phyloP scores from a whole-genome alignment of 305 asterid species.

The Solanum aculeatissimum region DNA sequence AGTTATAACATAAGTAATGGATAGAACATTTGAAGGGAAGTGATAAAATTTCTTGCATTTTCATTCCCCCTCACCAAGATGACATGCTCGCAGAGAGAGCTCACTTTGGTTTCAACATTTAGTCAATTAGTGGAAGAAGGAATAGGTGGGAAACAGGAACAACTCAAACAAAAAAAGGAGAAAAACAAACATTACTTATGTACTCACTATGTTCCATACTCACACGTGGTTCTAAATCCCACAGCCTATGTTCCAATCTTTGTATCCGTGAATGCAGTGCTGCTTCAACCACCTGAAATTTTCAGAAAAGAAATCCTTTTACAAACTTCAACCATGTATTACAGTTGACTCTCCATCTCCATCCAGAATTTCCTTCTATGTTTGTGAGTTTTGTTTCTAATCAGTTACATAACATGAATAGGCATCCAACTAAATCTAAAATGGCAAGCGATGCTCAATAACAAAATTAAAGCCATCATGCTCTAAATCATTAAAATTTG shows the following conservation, averaged over 20 bases:
- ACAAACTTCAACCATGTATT: neutral
- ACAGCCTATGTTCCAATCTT: conserved; percentile 64
- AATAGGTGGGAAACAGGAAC: neutral
- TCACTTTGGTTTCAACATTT: neutral
- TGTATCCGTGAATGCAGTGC: conserved; percentile 92
- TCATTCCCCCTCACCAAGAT: neutral
- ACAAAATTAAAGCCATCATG: neutral
- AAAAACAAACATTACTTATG: neutral
- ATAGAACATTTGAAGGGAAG: neutral
- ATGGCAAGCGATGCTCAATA: neutral
- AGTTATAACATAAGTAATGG: neutral
- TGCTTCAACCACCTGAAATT: conserved; percentile 93
- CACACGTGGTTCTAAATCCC: conserved; percentile 95
- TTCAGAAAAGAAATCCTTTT: conserved; percentile 2
- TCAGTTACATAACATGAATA: neutral
- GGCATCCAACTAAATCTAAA: neutral
- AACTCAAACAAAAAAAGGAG: neutral
- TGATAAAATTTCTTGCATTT: neutral
- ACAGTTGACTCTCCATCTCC: neutral
- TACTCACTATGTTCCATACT: conserved; percentile 42
- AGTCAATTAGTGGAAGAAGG: neutral
- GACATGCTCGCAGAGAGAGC: neutral
- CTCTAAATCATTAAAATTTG: neutral
- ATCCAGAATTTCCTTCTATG: neutral
- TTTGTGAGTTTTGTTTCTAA: neutral